These are phyloP conservation scores for Floccularia luteovirens DNA, from an alignment of 768 basidiomycete genomes.

Conservation along the genomic window DNA sequence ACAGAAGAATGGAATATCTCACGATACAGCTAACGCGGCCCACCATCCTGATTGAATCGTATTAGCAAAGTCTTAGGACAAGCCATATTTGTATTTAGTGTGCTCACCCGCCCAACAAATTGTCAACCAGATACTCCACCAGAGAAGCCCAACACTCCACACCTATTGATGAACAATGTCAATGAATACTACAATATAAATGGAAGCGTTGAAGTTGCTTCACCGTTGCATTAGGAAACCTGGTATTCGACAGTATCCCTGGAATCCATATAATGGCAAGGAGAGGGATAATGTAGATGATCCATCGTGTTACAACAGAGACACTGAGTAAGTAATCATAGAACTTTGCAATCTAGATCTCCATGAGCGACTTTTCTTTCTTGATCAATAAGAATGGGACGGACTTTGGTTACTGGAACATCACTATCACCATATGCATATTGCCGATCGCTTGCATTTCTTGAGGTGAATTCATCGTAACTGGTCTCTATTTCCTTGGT, in stretches of 20 bases:
- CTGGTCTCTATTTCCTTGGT: no score
- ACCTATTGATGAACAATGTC: slow-evolving; percentile 28
- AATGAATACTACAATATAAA: slow-evolving; percentile 1
- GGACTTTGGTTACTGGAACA: no score
- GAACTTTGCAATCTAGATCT: slow-evolving; percentile 52
- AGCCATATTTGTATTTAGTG: neutral
- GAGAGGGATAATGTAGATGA: slow-evolving; percentile 70
- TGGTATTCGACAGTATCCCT: slow-evolving; percentile 57
- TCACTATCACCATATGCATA: no score
- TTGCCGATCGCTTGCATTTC: no score
- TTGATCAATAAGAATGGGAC: no score
- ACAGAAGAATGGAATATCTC: slow-evolving; percentile 19
- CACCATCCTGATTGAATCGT: slow-evolving; percentile 57
- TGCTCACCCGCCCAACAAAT: slow-evolving; percentile 67
- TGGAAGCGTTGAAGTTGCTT: slow-evolving; percentile 4
- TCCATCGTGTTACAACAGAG: slow-evolving; percentile 76
- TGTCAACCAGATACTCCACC: slow-evolving; percentile 83
- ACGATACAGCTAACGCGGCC: slow-evolving; percentile 62
- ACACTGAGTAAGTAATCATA: slow-evolving; percentile 72
- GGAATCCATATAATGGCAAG: slow-evolving; percentile 65
- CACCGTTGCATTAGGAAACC: slow-evolving; percentile 41
- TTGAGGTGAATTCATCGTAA: no score
- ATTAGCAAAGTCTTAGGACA: slow-evolving; percentile 1
- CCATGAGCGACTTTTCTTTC: no score
- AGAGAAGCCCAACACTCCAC: slow-evolving; percentile 54